Evolutionary conservation across 2,329 filamentous ascomycete species (phyloP), one percentile per base, ranked within the genome.

Genomic region (Thermothelomyces thermophilus): DNA sequence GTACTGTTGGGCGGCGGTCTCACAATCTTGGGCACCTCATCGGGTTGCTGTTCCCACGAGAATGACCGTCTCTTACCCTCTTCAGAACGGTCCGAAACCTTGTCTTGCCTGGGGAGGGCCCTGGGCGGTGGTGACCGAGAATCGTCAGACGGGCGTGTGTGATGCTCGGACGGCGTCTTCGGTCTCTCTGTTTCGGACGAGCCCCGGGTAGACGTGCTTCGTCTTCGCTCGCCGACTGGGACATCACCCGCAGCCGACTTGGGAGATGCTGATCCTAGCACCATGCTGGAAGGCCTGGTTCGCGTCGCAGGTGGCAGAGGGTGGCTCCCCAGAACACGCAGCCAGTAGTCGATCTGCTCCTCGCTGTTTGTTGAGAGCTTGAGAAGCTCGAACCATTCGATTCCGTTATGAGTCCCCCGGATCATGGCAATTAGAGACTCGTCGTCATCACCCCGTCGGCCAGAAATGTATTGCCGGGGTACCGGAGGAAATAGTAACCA

Each of bases 401-500:
- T 72, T 7, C 75, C 77, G 33, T 80, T 78, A 54, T 78, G 68
- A 2, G 73, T 72, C 35, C 89, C 90, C 51, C 89, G 82, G 48
- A 96, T 77, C 90, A 97, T 96, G 52, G 95, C 72, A 8, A 95
- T 77, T 54, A 97, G 76, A 57, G 94, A 84, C 24, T 81, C 78
- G 46, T 78, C 74, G 33, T 70, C 66, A 33, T 90, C 83, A 11
- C 90, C 90, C 52, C 76, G 82, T 34, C 91, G 83, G 43, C 90
- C 88, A 11, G 93, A 97, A 17, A 95, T 77, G 53, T 80, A 77
- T 31, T 76, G 74, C 56, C 81, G 75, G 16, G 83, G 75, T n/a
- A 96, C 75, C 1, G 93, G 91, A n/a, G 90, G 86, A 62, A 98
- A 95, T 0, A 98, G 76, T 4, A 98, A 77, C 82, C 89, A 97